These are phyloP conservation scores for Hanseniaspora opuntiae DNA, from an alignment of 805 yeast species.

Conservation along the genomic window DNA sequence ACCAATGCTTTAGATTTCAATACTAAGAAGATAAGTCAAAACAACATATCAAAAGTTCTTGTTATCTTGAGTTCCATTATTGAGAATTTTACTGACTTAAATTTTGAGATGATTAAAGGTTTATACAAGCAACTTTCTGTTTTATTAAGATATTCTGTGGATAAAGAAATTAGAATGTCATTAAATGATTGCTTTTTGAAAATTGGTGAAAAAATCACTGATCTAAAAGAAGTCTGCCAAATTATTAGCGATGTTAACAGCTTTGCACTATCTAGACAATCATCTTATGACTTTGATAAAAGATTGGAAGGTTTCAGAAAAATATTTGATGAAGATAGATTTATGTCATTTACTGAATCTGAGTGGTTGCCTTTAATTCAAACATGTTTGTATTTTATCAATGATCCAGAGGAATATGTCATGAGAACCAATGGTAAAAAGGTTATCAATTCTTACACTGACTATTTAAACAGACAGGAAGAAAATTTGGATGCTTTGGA, in stretches of 20 bases:
- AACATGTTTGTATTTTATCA: slow-evolving; percentile 54
- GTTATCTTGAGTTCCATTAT: slow-evolving; percentile 45
- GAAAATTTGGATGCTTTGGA: slow-evolving; percentile 23
- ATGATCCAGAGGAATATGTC: slow-evolving; percentile 67
- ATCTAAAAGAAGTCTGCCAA: slow-evolving; percentile 33
- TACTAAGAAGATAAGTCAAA: slow-evolving; percentile 34
- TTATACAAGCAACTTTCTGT: slow-evolving; percentile 41
- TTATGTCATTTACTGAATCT: slow-evolving; percentile 29
- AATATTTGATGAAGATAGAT: slow-evolving; percentile 43
- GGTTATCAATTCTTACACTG: slow-evolving; percentile 51
- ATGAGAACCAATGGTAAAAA: slow-evolving; percentile 65
- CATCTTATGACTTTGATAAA: slow-evolving; percentile 66
- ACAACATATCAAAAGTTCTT: slow-evolving; percentile 44
- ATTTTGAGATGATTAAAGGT: slow-evolving; percentile 37
- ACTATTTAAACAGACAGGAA: slow-evolving; percentile 27
- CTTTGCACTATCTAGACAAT: slow-evolving; percentile 44
- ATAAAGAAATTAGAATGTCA: slow-evolving; percentile 46
- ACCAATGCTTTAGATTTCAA: slow-evolving; percentile 50
- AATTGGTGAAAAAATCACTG: slow-evolving; percentile 40
- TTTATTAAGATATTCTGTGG: slow-evolving; percentile 45
- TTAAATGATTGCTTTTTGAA: slow-evolving; percentile 47
- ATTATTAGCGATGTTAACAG: slow-evolving; percentile 60
- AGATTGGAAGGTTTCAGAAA: slow-evolving; percentile 54
- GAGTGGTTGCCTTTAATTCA: slow-evolving; percentile 76
- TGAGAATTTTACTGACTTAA: slow-evolving; percentile 18